A percentile compares a stretch with the other conserved stretches of the same genome.
Conservation (phyloP, 441 rosid species). For the Hypseocharis bilobata region DNA sequence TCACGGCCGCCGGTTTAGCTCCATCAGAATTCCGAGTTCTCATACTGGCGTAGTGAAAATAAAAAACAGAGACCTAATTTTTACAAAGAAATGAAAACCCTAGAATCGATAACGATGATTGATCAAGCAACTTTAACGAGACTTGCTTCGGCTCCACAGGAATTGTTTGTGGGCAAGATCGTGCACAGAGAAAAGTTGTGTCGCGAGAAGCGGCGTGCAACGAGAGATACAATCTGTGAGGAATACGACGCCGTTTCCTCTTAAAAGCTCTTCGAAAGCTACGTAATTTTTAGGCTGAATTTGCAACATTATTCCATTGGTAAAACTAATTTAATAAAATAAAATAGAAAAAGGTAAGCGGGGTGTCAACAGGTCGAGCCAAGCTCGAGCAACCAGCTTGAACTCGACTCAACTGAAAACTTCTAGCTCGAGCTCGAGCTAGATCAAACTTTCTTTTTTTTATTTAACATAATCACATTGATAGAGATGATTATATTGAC, state of each 20-base stretch:
- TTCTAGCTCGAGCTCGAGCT: no score
- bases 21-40: slow-evolving; percentile 31
- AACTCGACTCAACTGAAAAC: no score
- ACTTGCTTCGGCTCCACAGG: neutral
- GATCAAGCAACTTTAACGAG: neutral
- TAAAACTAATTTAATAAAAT: no score
- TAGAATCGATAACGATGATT: neutral
- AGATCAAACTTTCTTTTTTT: no score
- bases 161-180: neutral
- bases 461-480: no score
- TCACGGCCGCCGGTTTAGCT: slow-evolving; percentile 21
- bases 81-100: neutral
- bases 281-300: no score
- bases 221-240: neutral
- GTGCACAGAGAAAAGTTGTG: neutral
- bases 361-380: no score
- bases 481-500: no score
- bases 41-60: slow-evolving; percentile 20
- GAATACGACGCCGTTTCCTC: neutral
- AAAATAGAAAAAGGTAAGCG: no score
- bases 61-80: neutral
- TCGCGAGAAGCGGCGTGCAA: slow-evolving; percentile 2
- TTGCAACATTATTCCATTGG: no score
- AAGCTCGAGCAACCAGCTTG: no score
- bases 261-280: no score